Evolutionary conservation across 345 rosid genomes (phyloP).

Genomic region (Eutrema heterophyllum): DNA sequence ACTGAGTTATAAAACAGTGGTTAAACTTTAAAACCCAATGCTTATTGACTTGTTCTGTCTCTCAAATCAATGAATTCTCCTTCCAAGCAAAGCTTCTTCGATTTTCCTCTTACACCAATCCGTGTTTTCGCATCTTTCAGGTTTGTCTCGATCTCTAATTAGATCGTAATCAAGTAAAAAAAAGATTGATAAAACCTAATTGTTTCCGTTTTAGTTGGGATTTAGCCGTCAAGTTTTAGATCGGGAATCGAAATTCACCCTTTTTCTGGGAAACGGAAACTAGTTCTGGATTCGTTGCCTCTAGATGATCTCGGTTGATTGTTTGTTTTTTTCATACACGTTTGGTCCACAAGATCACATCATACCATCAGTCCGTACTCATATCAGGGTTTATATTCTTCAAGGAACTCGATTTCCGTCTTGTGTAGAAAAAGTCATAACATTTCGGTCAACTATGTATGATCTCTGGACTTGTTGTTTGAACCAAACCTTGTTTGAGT

Average conservation of each 20-base stretch:
- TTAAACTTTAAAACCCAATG: not conserved
- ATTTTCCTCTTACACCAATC: constrained; percentile 5
- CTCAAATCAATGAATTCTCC: not conserved
- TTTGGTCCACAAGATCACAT: not conserved
- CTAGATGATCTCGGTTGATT: not conserved
- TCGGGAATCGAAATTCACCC: not conserved
- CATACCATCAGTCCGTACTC: not conserved
- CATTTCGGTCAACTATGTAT: constrained; percentile 7
- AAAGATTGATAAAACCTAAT: not conserved
- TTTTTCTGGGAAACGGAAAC: not conserved
- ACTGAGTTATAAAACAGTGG: not conserved
- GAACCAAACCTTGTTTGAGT: not conserved
- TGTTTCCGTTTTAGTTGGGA: not conserved
- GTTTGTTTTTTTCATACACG: not conserved
- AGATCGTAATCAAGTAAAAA: not conserved
- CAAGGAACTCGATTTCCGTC: not conserved
- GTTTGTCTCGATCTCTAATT: constrained; percentile 17
- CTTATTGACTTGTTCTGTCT: not conserved
- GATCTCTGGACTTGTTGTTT: not conserved
- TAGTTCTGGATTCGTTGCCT: not conserved
- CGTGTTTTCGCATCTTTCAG: constrained; percentile 13
- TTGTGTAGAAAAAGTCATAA: not conserved
- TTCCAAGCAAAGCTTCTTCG: constrained; percentile 5
- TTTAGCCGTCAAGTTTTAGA: not conserved
- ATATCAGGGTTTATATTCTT: not conserved